A percentile compares a stretch with the other conserved stretches of the same genome.
Evolutionary conservation across 768 basidiomycete species (phyloP).

Genomic region (Ephemerocybe angulata): DNA sequence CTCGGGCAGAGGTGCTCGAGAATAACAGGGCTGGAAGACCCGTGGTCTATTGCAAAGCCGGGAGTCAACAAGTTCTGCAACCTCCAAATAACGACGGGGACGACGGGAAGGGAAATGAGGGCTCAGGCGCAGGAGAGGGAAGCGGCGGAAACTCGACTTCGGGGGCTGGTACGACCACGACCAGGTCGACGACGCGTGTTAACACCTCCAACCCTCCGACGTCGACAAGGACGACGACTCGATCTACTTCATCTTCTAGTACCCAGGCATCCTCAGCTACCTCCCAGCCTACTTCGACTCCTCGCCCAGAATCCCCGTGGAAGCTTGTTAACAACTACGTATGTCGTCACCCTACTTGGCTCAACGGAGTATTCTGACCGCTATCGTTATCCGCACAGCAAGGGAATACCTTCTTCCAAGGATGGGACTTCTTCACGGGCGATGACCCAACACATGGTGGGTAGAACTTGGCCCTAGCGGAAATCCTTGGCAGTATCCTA

Average conservation of each 20-base stretch:
- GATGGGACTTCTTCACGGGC: slow-evolving; percentile 68
- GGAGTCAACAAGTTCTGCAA: not conserved
- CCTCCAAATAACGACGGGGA: not conserved
- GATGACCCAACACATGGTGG: slow-evolving; percentile 75
- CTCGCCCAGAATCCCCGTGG: slow-evolving; percentile 48
- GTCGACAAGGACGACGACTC: slow-evolving; percentile 15
- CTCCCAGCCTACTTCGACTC: slow-evolving; percentile 18
- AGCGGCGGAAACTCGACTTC: slow-evolving; percentile 16
- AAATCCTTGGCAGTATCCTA: too few relatives aligned
- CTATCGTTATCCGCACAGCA: slow-evolving; percentile 31
- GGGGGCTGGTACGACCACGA: slow-evolving; percentile 1
- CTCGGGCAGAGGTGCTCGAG: slow-evolving; percentile 30
- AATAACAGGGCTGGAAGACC: slow-evolving; percentile 16
- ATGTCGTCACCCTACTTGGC: slow-evolving; percentile 21
- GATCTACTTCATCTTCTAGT: slow-evolving; percentile 11
- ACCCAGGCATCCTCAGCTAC: slow-evolving; percentile 17
- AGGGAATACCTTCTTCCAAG: slow-evolving; percentile 76
- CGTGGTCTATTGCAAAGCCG: slow-evolving; percentile 44
- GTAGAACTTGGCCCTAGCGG: too few relatives aligned
- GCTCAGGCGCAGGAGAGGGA: slow-evolving; percentile 14
- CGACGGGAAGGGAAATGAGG: too few relatives aligned
- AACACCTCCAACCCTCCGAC: too few relatives aligned
- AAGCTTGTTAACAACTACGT: slow-evolving; percentile 58
- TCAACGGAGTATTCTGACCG: not conserved
- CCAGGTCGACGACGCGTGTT: not conserved